Evolutionary conservation across 352 stramenopile species (phyloP), one percentile per base, ranked within the genome.

Genomic region (Globisporangium irregulare): DNA sequence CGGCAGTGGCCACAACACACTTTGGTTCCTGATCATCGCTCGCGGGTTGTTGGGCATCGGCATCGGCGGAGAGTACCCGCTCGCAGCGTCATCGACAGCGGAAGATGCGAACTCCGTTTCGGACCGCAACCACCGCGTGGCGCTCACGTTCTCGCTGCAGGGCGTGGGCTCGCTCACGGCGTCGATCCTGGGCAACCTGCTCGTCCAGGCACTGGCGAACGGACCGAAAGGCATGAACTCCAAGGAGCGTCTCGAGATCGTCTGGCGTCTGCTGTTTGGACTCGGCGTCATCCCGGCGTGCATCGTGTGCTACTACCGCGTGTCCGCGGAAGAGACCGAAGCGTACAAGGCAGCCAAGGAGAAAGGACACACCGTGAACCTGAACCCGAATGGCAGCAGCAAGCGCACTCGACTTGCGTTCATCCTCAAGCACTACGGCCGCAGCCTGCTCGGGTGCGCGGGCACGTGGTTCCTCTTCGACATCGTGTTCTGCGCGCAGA

Each of bases 401-500:
- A 71, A 55, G 51, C 36, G 43, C n/a, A 29, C 54, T 14, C 69
- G 61, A 2, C 27, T 90, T 9, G 25, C 22, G 4, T 84, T 89
- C 68, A 84, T 91, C 32, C 27, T 85, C 20, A 71, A 71, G 6
- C 64, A 91, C 70, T 89, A 89, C 66, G 72, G 81, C 18, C 62
- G 69, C 20, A 70, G 73, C 14, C 69, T 96, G 6, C 38, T 94
- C 5, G 88, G 86, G 1, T 91, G 81, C 46, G 86, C 88, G 0
- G 85, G 82, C 64, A 83, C 82, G 58, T 96, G 89, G 87, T 94
- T 96, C 70, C 79, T 95, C 12, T 93, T 94, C 67, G 89, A 95
- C 66, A 89, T 96, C 61, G 81, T 92, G 2, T 94, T 89, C 61
- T 92, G 90, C 68, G 81, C 85, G 2, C 82, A 92, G 67, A 91